Evolutionary conservation across 176 grass and related monocot species (phyloP), one percentile per base, ranked within the genome.

Genomic region (Chloris gayana): DNA sequence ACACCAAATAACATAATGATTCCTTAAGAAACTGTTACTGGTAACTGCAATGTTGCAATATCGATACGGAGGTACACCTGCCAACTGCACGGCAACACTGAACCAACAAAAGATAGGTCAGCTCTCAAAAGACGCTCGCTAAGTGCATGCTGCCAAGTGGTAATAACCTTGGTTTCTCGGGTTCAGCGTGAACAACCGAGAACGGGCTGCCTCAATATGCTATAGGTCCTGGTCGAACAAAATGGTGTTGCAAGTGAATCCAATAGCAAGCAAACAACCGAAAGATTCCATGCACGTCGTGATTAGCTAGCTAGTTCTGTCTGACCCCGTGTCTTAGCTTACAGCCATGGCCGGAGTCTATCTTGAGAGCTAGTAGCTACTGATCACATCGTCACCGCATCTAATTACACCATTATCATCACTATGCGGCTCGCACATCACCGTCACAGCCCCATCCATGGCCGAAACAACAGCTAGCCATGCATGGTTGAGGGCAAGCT

Each of bases 211-310:
- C n/a, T 73, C 49, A 67, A 83, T 73, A 88, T 59, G 74, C 67
- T 31, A n/a, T n/a, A 29, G 25, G 25, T 13, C 35, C 69, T 67
- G 47, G 47, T 73, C 26, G 72, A 84, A 30, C 68, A 68, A 83
- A 70, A 68, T 73, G 61, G 49, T 62, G 59, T 58, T 79, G 37
- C 29, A 72, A 83, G 69, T 74, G 84, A 80, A 42, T 78, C 83
- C 88, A 89, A 89, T 49, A 15, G 74, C 49, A 86, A 86, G 73
- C 67, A 86, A 89, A 86, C 88, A 86, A 84, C 35, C 10, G 68
- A 89, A 89, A 89, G 78, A 89, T 89, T 89, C 83, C 83, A 89
- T 85, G 87, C 73, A 78, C 49, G 64, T 65, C 71, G 32, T 72
- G 38, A 63, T 86, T 86, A 86, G 61, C 38, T n/a, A n/a, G n/a